Evolutionary conservation across 1,284 basidiomycete genomes (phyloP), one percentile per base, ranked within the genome.

Genomic region (Moesziomyces aphidis): DNA sequence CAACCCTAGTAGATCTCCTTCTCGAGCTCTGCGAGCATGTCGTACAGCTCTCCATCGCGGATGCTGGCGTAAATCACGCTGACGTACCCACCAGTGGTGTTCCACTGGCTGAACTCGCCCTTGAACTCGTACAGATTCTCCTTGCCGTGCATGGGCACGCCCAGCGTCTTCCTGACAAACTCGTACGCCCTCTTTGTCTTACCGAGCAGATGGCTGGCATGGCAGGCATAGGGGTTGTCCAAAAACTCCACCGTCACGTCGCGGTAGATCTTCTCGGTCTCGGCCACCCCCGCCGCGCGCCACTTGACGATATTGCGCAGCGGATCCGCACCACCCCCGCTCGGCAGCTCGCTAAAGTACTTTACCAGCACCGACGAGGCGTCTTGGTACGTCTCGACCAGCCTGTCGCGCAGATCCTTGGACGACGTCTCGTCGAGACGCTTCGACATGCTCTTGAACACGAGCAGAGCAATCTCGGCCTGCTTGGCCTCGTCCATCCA

Each of bases 131-230:
- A 58, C 43, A 76, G 53, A 54, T 80, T 80, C 66, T 80, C 78
- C 44, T 69, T 60, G 50, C 80, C 80, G 26, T 79, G 77, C 79
- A 82, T 79, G 5, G 79, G 79, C 28, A 82, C 78, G 1, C 75
- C 75, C n/a, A 82, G 65, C 2, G 68, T 75, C 50, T 70, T 65
- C 13, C 80, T 63, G 26, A 82, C 76, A 61, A 72, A 82, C 68
- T 79, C 73, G 70, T 82, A 82, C 19, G 77, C 67, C 7, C 70
- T 45, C 36, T 60, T 52, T 8, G 80, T 80, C 61, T 66, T 73
- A 21, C 78, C 78, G 26, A 82, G 59, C 28, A 80, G 43, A 28
- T 73, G 75, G 15, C 63, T 66, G 11, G 80, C 80, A 56, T 79
- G 80, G 55, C 78, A 80, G 1, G 74, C 79, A 36, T 75, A 42